phyloP scores from a whole-genome alignment of 192 early-diverging fungal genomes.

The Chytriomyces hyalinus region DNA sequence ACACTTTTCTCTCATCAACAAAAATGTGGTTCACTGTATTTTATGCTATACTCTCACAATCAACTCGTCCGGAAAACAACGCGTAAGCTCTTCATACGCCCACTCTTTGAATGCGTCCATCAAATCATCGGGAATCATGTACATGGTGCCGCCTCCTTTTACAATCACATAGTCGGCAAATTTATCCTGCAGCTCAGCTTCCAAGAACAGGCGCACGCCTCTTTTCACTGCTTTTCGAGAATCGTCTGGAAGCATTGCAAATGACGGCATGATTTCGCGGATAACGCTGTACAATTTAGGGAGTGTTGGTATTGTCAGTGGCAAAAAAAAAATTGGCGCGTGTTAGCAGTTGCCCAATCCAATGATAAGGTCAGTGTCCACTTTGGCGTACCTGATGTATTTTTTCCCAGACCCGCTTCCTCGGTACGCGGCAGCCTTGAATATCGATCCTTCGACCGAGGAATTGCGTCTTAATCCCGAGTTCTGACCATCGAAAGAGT shows the following conservation, averaged over 20 bases:
- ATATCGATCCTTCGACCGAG: too few relatives aligned
- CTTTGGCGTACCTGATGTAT: too few relatives aligned
- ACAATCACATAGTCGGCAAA: not conserved
- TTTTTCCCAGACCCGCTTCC: too few relatives aligned
- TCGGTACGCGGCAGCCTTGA: too few relatives aligned
- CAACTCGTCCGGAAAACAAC: conserved; percentile 17
- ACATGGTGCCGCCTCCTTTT: conserved; percentile 7
- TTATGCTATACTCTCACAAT: too few relatives aligned
- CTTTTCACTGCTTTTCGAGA: conserved; percentile 30
- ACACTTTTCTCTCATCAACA: too few relatives aligned
- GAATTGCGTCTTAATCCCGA: not conserved
- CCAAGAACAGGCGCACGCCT: conserved; percentile 24
- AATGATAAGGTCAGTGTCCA: too few relatives aligned
- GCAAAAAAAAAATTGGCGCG: too few relatives aligned
- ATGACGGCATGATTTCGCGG: conserved; percentile 16
- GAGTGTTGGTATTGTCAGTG: too few relatives aligned
- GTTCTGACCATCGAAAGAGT: not conserved
- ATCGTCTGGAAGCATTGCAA: conserved; percentile 6
- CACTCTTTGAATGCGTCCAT: conserved; percentile 14
- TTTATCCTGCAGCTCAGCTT: conserved; percentile 1
- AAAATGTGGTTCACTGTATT: too few relatives aligned
- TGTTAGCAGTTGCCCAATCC: too few relatives aligned
- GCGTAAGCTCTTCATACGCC: conserved; percentile 19
- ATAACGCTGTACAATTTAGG: not conserved
- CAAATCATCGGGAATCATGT: conserved; percentile 17